Base-by-base conservation (phyloP, 495 filamentous ascomycete species). In the Eremomyces bilateralis region DNA sequence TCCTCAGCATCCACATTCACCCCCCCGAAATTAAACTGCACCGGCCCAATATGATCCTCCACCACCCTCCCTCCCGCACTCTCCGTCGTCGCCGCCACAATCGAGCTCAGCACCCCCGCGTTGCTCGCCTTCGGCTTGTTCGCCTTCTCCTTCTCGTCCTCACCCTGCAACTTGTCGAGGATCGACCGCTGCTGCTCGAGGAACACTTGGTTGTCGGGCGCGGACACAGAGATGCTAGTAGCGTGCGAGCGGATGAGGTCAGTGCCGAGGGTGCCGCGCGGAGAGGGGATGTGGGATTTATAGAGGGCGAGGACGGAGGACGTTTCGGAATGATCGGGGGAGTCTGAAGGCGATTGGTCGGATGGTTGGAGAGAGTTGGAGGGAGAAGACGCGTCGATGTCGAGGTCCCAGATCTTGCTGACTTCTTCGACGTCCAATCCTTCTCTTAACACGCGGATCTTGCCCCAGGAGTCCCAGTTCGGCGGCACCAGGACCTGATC, bases 381-480 rank as follows among this genome's bases (percentile, higher is more conserved):
- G n/a, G n/a, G n/a, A n/a, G n/a, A n/a, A n/a, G n/a, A n/a, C 13
- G 6, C 13, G 39, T 76, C 65, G 35, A 88, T 73, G 43, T 94
- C 84, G 31, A 76, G 63, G 13, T 71, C 70, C 84, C 84, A 94
- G 13, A 73, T 79, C 31, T 67, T 71, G 46, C 77, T 85, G 21
- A 84, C 68, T 3, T 65, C 67, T 57, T 97, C 88, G 29, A 90
- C 77, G 41, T 93, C 81, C 48, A 94, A 95, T 11, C 76, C 80
- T 58, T 94, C 90, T n/a, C 80, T 64, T 13, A 95, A 60, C 27
- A 94, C 79, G 15, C 84, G 67, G 39, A 99, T 93, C 54, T 95
- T 99, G 19, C 80, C 85, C 82, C 85, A 94, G 0, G 83, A 92
- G 53, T 99, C 88, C 90, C 90, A 95, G 50, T 92, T 91, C 8